Conservation (phyloP, 164 flowering plant genomes). For the Houttuynia cordata region DNA sequence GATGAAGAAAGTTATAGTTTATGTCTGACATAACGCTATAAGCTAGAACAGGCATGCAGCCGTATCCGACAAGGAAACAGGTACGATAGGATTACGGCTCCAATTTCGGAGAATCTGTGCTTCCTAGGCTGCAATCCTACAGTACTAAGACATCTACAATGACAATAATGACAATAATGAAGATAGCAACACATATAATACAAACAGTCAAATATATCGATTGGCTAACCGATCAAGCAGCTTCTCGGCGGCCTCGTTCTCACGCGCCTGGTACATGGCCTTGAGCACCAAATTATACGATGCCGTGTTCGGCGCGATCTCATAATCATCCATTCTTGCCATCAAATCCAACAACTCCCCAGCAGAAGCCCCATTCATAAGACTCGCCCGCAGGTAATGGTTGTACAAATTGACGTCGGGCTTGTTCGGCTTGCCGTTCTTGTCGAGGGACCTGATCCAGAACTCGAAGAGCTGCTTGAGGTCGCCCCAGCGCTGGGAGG, state of each 20-base stretch:
- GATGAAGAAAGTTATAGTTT: too few relatives aligned
- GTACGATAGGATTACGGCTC: too few relatives aligned
- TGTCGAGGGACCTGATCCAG: slow-evolving; percentile 65
- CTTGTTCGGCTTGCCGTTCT: slow-evolving; percentile 63
- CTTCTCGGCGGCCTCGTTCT: slow-evolving; percentile 55
- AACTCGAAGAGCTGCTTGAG: slow-evolving; percentile 62
- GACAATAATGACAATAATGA: too few relatives aligned
- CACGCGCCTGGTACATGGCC: slow-evolving; percentile 53
- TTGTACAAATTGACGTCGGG: slow-evolving; percentile 72
- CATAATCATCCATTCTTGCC: slow-evolving; percentile 52
- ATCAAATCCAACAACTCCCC: slow-evolving; percentile 62
- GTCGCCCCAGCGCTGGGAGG: slow-evolving; percentile 63
- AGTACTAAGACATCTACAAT: too few relatives aligned
- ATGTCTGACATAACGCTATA: too few relatives aligned
- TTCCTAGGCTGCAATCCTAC: too few relatives aligned
- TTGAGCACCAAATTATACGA: slow-evolving; percentile 73
- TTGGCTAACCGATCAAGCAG: slow-evolving; percentile 50
- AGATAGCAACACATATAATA: too few relatives aligned
- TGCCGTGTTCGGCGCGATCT: slow-evolving; percentile 60
- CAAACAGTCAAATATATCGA: not conserved
- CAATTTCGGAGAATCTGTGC: too few relatives aligned
- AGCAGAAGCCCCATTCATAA: slow-evolving; percentile 48
- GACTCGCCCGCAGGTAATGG: slow-evolving; percentile 63
- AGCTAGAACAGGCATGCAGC: too few relatives aligned
- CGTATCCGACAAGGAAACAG: too few relatives aligned